Evolutionary conservation across 495 filamentous ascomycete genomes (phyloP), one percentile per base, ranked within the genome.

Genomic region (Aspergillus diversus): DNA sequence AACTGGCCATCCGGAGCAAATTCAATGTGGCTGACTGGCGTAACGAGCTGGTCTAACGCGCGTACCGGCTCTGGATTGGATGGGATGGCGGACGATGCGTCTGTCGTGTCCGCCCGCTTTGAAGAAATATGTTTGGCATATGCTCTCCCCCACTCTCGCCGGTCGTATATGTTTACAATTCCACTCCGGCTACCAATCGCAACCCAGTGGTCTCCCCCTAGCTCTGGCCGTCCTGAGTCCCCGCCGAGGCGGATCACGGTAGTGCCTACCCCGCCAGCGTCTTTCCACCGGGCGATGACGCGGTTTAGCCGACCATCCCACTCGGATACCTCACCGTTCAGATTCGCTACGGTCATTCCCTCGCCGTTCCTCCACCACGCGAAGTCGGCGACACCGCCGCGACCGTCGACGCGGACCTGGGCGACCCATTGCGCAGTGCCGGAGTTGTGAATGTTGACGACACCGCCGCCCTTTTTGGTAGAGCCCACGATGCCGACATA

Each of bases 121-220:
- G 69, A 63, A 39, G 73, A 66, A 15, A 64, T 59, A 7, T 46
- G 35, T 5, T 31, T 55, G 37, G 69, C 66, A 57, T 73, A 58
- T 50, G 74, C 67, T 66, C 74, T 63, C 65, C 80, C 74, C 91
- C 83, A 84, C 73, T 80, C 69, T 27, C 84, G 79, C 5, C 95
- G 89, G 72, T 98, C 93, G 75, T 99, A 99, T 53, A 99, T 81
- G 71, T 97, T 97, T 32, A 96, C 86, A 27, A 99, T 87, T 32
- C 95, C 95, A 52, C 87, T 91, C 42, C 86, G 89, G 34, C 87
- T 90, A 6, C 95, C 95, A 31, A 97, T 81, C 9, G 91, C 93
- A 7, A 97, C 83, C 92, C 92, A 98, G 60, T 91, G 81, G 72
- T 96, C 90, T 1, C 86, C 87, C n/a, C 93, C 93, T 6, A 96